phyloP scores from a whole-genome alignment of 441 rosid genomes.

The Euphorbia schlechtendalii region DNA sequence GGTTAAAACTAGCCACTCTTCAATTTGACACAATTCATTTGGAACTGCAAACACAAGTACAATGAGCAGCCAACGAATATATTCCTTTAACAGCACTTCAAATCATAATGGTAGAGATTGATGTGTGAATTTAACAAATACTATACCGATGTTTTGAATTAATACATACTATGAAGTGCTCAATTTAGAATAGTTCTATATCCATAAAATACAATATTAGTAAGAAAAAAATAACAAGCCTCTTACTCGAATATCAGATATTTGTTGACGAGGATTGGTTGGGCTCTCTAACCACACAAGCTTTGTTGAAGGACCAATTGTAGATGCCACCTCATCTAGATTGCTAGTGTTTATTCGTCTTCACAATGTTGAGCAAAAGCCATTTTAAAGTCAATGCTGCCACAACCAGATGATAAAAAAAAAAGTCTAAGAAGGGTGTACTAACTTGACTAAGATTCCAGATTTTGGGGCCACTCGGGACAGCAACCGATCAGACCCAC shows the following conservation, averaged over 20 bases:
- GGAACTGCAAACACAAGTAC: background rate
- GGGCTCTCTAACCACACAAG: conserved; percentile 97
- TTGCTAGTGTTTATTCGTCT: conserved; percentile 77
- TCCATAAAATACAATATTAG: background rate
- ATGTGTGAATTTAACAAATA: background rate
- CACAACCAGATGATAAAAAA: conserved; percentile 1
- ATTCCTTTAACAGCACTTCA: background rate
- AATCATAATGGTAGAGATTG: background rate
- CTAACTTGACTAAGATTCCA: conserved; percentile 77
- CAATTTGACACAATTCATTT: too few relatives aligned
- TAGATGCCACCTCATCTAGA: conserved; percentile 69
- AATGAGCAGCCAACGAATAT: background rate
- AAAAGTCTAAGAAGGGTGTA: conserved; percentile 11
- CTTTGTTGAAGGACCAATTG: conserved; percentile 72
- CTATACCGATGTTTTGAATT: background rate
- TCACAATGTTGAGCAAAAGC: conserved; percentile 17
- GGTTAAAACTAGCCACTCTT: too few relatives aligned
- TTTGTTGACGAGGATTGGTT: conserved; percentile 84
- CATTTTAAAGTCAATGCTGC: conserved; percentile 16
- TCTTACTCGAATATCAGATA: conserved; percentile 76
- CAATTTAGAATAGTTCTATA: background rate
- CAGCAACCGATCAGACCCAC: conserved; percentile 85
- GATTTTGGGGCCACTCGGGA: conserved; percentile 72
- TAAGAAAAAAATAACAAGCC: background rate
- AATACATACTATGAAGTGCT: background rate